A percentile compares a stretch with the other conserved stretches of the same genome.
Conservation (phyloP, 345 rosid species). For the Brassica carinata region DNA sequence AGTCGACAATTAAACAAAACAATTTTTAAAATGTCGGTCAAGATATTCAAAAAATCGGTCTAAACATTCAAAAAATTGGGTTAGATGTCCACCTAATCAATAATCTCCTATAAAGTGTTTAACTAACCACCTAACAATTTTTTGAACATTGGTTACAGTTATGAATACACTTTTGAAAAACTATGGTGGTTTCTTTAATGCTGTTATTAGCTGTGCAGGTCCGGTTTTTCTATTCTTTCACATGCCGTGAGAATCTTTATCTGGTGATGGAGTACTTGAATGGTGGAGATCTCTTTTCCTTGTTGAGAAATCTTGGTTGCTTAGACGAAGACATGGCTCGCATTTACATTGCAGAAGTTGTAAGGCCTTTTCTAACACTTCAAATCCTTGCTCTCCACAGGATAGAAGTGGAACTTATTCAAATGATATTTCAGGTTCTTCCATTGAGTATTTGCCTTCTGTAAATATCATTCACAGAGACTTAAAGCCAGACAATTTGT, state of each 20-base stretch:
- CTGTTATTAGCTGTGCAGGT: constrained; percentile 60
- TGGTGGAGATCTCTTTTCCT: constrained; percentile 95
- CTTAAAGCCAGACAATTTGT: constrained; percentile 94
- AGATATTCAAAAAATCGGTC: too few species aligned
- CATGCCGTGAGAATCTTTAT: constrained; percentile 96
- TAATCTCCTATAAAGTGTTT: too few species aligned
- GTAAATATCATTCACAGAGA: constrained; percentile 92
- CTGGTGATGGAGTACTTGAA: constrained; percentile 97
- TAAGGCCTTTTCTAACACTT: constrained; percentile 48
- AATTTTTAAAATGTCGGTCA: constrained; percentile 9
- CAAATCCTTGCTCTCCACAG: background rate
- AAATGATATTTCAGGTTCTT: constrained; percentile 67
- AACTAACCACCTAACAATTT: too few species aligned
- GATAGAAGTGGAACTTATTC: constrained; percentile 1
- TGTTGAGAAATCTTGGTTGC: constrained; percentile 88
- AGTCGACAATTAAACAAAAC: too few species aligned
- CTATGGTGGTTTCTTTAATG: constrained; percentile 40
- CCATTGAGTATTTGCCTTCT: constrained; percentile 95
- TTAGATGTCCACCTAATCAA: too few species aligned
- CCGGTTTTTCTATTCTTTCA: constrained; percentile 95
- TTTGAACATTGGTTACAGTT: too few species aligned
- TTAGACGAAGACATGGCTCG: constrained; percentile 94
- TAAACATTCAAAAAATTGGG: too few species aligned
- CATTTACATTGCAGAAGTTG: constrained; percentile 92
- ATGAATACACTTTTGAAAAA: constrained; percentile 6